phyloP scores from a whole-genome alignment of 345 rosid species.

The Salix brachista region DNA sequence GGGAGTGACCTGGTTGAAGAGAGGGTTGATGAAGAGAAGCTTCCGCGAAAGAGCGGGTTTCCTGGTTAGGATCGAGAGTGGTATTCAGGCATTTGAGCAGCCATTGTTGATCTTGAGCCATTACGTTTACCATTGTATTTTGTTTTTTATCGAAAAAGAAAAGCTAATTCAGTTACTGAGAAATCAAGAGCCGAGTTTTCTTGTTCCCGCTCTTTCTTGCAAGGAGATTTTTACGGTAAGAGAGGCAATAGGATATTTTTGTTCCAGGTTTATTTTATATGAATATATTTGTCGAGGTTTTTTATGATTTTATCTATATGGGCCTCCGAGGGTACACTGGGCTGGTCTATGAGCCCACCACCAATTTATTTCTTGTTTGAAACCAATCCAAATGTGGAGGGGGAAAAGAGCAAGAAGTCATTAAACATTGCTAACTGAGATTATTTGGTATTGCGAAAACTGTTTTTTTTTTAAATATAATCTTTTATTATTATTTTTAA shows the following conservation, averaged over 20 bases:
- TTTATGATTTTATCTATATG: not conserved
- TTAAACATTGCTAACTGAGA: too few relatives aligned
- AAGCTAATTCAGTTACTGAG: not conserved
- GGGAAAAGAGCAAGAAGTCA: not conserved
- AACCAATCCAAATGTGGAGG: not conserved
- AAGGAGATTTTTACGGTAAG: not conserved
- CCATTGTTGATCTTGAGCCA: slow-evolving; percentile 89
- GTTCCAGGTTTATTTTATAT: not conserved
- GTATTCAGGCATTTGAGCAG: slow-evolving; percentile 78
- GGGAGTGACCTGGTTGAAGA: slow-evolving; percentile 70
- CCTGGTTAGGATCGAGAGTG: slow-evolving; percentile 77
- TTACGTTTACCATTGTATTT: slow-evolving; percentile 24
- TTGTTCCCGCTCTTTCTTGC: not conserved
- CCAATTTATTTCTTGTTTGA: not conserved
- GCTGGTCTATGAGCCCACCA: not conserved
- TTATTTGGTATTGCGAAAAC: too few relatives aligned
- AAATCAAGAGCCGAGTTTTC: not conserved
- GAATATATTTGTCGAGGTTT: too few relatives aligned
- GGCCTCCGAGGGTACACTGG: not conserved
- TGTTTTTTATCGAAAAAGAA: not conserved
- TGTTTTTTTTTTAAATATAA: too few relatives aligned
- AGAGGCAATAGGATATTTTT: not conserved
- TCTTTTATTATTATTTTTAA: too few relatives aligned
- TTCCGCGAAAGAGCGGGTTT: slow-evolving; percentile 83
- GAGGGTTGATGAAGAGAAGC: slow-evolving; percentile 79